Base-by-base conservation (phyloP, 495 filamentous ascomycete species). In the Lasiosphaeris hirsuta region DNA sequence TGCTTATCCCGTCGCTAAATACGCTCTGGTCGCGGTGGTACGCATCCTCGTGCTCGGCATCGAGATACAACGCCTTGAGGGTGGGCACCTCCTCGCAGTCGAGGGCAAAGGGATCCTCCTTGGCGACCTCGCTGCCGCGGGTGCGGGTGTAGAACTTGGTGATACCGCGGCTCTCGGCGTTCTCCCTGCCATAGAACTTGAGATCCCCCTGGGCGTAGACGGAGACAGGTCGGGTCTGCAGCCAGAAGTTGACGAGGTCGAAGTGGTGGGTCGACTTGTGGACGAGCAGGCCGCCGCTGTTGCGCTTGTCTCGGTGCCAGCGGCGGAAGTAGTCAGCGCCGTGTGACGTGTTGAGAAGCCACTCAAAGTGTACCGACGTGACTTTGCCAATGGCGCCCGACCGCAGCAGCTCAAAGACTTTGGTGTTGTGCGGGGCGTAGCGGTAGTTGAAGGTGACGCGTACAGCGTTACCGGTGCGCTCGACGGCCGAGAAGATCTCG, bases 251-350 rank as follows among this genome's bases (percentile, higher is more conserved):
- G 49, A 79, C 70, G 6, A 79, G 70, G 61, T 79, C 76, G 56
- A 79, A 78, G 63, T 79, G 76, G 58, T 79, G 77, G 23, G 75
- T 78, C 51, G 73, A 74, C 64, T 79, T 79, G 62, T 79, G 77
- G 47, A 79, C 75, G 8, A 78, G 49, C 51, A 84, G 65, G 4
- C 81, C 82, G 41, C 81, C 81, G 57, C 76, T 78, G 64, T 83
- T 84, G 35, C 72, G 70, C 63, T 75, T 78, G 67, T 85, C 81
- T 7, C 81, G 78, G 63, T 85, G 81, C 82, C 82, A 84, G 13
- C 82, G 80, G 23, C 81, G 80, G 68, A 83, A 83, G 66, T 82
- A 84, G 58, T 85, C 81, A 0, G 81, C 81, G 10, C 82, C 82
- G 63, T 85, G 82, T 10, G 72, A 73, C 6, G 80, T 82, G 62